Conservation (phyloP, 257 asterid genomes). For the Phtheirospermum japonicum region DNA sequence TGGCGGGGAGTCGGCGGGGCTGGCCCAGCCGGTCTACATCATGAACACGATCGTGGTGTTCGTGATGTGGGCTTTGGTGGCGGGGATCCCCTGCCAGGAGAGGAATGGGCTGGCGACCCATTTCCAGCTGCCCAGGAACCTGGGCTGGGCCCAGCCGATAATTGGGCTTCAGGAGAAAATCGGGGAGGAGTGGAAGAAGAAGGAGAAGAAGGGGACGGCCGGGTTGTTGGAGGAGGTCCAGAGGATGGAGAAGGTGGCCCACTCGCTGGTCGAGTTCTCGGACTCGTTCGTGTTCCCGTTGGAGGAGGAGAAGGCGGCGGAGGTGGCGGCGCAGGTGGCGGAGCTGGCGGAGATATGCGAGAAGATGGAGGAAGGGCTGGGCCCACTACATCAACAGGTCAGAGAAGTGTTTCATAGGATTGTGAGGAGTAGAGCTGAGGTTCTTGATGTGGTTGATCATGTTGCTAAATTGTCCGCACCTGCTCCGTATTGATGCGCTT, state of each 20-base stretch:
- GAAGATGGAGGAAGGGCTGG: conserved; percentile 81
- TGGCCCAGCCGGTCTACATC: conserved; percentile 57
- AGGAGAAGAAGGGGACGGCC: conserved; percentile 69
- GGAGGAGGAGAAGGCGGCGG: conserved; percentile 68
- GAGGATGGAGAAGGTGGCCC: conserved; percentile 73
- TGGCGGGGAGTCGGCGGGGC: conserved; percentile 57
- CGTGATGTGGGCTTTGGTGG: conserved; percentile 84
- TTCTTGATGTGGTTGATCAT: conserved; percentile 79
- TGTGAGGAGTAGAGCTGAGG: conserved; percentile 82
- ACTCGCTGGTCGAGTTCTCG: conserved; percentile 51
- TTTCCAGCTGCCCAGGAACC: conserved; percentile 45
- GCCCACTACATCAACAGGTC: conserved; percentile 66
- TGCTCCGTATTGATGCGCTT: conserved; percentile 46
- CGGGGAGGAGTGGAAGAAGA: conserved; percentile 85
- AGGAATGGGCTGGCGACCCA: conserved; percentile 60
- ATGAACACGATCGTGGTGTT: conserved; percentile 62
- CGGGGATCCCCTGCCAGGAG: conserved; percentile 88
- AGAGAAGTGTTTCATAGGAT: conserved; percentile 93
- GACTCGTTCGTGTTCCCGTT: conserved; percentile 62
- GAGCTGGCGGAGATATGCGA: conserved; percentile 69
- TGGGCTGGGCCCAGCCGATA: conserved; percentile 68
- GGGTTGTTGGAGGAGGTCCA: conserved; percentile 78
- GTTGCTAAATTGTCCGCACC: conserved; percentile 55
- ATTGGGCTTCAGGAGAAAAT: conserved; percentile 70
- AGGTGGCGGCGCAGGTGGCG: conserved; percentile 52